Evolutionary conservation across 768 basidiomycete species (phyloP), one percentile per base, ranked within the genome.

Genomic region (Lactarius sanguifluus): DNA sequence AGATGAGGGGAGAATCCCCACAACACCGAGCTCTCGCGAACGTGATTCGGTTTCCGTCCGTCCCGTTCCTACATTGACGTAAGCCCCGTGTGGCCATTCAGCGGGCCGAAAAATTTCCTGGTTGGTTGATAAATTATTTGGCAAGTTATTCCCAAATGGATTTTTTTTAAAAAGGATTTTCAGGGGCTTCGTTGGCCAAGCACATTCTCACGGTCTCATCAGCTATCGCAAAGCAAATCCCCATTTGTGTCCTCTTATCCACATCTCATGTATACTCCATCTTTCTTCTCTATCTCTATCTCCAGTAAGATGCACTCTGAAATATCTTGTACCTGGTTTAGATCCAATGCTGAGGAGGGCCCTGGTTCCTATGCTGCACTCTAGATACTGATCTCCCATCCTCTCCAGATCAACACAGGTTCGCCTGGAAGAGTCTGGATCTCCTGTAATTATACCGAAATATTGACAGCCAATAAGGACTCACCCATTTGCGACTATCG

Each of bases 251-350:
- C 72, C 73, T 62, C 78, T 72, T 59, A 78, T 64, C 81, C 81
- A 82, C 18, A 81, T 72, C 67, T 80, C 82, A 59, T 76, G 74
- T 61, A 83, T 67, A 59, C 68, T 68, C 80, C 81, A 82, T 10
- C 71, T 71, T 57, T 72, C 68, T 38, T 73, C 59, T 58, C 76
- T 71, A 62, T 73, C 59, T 58, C 76, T 71, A 62, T 76, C 70
- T 41, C 68, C 69, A 40, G 65, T 54, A 25, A 77, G 74, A 32
- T 71, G 70, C 18, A 70, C 72, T 59, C 74, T 76, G 67, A 80
- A 76, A 56, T 73, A 73, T 50, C 74, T 74, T 62, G 72, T 73
- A 50, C 32, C 61, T 23, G n/a, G 30, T 10, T 52, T 54, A 47
- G 38, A 63, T 41, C 66, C 71, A 36, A 34, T 23, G 47, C 47